Conservation (phyloP, 805 yeast species). For the Maudiozyma turicensis region DNA sequence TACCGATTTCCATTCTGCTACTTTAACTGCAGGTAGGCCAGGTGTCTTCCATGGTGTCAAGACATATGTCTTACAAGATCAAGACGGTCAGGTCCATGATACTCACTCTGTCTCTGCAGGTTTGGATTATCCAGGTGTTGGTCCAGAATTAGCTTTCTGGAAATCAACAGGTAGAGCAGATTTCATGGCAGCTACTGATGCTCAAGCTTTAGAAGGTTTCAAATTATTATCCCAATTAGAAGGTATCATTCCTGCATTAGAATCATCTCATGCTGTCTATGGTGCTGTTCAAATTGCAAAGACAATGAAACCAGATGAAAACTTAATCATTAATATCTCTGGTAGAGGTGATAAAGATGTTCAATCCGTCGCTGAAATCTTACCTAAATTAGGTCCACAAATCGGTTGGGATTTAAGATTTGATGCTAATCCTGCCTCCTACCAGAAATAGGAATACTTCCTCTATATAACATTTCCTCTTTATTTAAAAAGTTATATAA, state of each 20-base stretch:
- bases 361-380: constrained; percentile 89
- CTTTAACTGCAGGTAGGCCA: constrained; percentile 86
- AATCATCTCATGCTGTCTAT: constrained; percentile 90
- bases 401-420: constrained; percentile 97
- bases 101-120: constrained; percentile 99
- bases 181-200: constrained; percentile 87
- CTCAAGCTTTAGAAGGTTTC: constrained; percentile 91
- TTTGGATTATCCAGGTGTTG: constrained; percentile 97
- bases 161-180: constrained; percentile 87
- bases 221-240: constrained; percentile 80
- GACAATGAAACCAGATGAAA: constrained; percentile 66
- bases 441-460: not conserved
- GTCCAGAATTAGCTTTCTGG: constrained; percentile 96
- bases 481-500: too few species aligned
- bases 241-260: constrained; percentile 98
- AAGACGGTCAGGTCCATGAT: constrained; percentile 93
- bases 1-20: constrained; percentile 85
- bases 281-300: constrained; percentile 88
- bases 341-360: constrained; percentile 99
- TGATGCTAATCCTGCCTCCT: constrained; percentile 33
- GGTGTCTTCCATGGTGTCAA: constrained; percentile 98
- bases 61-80: constrained; percentile 83
- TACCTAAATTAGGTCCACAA: constrained; percentile 81
- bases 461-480: not conserved
- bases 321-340: constrained; percentile 79